Conservation (phyloP, 768 basidiomycete genomes). For the Clavulina sp. region DNA sequence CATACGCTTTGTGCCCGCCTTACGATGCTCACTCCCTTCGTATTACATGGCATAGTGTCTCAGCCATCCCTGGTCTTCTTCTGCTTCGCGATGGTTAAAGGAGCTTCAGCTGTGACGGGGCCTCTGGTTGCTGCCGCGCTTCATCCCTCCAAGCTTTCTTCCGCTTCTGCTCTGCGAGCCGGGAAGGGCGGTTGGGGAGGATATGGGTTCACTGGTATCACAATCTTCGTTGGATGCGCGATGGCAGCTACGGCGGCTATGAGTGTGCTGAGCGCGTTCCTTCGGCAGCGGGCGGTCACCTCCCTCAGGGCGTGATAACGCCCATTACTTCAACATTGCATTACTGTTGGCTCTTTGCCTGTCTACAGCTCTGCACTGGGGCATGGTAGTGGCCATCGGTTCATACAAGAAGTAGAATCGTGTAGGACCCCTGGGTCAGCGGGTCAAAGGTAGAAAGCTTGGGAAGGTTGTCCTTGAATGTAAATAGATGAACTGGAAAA, state of each 20-base stretch:
- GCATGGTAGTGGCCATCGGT: too few species aligned
- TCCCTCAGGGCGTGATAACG: too few species aligned
- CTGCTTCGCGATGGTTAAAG: not conserved
- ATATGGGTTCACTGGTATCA: not conserved
- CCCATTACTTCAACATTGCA: too few species aligned
- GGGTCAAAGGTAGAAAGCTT: too few species aligned
- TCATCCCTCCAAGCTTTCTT: not conserved
- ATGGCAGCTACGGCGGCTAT: not conserved
- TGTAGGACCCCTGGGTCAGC: too few species aligned
- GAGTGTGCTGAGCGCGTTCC: too few species aligned
- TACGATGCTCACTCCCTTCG: not conserved
- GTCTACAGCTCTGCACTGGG: too few species aligned
- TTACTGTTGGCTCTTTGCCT: too few species aligned
- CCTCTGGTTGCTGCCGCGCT: slow-evolving; percentile 4
- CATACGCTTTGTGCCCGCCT: not conserved
- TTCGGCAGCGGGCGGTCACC: too few species aligned
- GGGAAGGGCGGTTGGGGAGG: not conserved
- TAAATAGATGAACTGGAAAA: too few species aligned
- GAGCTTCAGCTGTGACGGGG: slow-evolving; percentile 2
- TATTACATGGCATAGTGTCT: not conserved
- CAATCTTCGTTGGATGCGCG: not conserved
- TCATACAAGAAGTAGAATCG: too few species aligned
- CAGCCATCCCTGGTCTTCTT: not conserved
- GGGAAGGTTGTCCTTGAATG: too few species aligned
- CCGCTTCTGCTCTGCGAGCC: not conserved